Percentiles rank a stretch among this genome's conserved stretches.
Evolutionary conservation across 257 asterid species (phyloP).

Genomic region (Paulownia fortunei): DNA sequence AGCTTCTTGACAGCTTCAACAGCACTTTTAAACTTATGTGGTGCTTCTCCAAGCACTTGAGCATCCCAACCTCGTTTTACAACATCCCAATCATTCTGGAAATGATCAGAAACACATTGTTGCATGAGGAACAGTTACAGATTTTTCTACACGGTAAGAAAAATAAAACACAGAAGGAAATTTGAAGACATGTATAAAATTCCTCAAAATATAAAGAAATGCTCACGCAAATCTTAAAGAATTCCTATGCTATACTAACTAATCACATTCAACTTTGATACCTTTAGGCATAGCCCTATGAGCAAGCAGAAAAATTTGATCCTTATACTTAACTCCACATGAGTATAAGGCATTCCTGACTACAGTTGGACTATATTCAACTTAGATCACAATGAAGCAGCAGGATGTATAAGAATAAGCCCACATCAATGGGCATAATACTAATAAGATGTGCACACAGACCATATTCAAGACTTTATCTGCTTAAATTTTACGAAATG

Average conservation of each 20-base stretch:
- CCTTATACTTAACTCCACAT: neutral
- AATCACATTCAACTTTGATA: neutral
- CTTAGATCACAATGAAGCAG: neutral
- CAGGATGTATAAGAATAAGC: neutral
- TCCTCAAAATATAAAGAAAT: neutral
- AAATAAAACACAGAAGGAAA: neutral
- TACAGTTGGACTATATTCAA: neutral
- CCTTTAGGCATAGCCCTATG: neutral
- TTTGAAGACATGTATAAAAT: neutral
- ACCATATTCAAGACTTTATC: neutral
- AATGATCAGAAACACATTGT: neutral
- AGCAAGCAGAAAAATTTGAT: neutral
- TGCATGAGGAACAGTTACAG: slow-evolving; percentile 24
- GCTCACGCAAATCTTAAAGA: neutral
- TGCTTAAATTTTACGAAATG: neutral
- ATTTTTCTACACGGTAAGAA: neutral
- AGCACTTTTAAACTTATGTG: slow-evolving; percentile 72
- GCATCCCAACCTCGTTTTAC: slow-evolving; percentile 99
- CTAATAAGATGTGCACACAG: neutral
- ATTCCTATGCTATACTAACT: neutral
- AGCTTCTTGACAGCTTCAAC: slow-evolving; percentile 90
- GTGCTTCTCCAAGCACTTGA: slow-evolving; percentile 98
- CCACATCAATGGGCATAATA: too few species aligned
- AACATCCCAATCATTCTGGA: slow-evolving; percentile 95
- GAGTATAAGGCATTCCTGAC: neutral